Conservation (phyloP, 371 early-diverging fungal genomes). For the Mortierella sp. region DNA sequence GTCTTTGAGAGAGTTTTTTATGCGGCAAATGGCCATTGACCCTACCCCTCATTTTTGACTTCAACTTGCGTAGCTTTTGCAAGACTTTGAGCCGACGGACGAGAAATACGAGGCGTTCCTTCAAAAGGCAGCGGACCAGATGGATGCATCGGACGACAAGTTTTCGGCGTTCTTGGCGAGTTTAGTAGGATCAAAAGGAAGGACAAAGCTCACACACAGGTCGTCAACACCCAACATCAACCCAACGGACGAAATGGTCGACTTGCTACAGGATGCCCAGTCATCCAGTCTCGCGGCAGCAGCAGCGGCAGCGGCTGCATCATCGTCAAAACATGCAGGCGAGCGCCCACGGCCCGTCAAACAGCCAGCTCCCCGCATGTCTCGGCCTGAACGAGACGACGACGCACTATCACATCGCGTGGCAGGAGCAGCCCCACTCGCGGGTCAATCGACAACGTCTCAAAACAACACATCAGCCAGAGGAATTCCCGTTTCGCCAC, state of each 20-base stretch:
- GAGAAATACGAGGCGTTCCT: conserved; percentile 47
- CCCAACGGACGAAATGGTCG: conserved; percentile 53
- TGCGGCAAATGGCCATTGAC: not conserved
- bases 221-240: conserved; percentile 56
- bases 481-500: conserved; percentile 4
- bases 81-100: conserved; percentile 48
- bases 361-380: conserved; percentile 5
- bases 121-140: conserved; percentile 48
- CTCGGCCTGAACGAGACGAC: conserved; percentile 36
- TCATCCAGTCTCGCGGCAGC: conserved; percentile 25
- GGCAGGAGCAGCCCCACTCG: conserved; percentile 2
- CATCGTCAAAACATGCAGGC: not conserved
- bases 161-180: conserved; percentile 38
- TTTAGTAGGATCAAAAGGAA: conserved; percentile 21
- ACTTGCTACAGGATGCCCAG: conserved; percentile 52
- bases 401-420: conserved; percentile 20
- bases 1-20: not conserved
- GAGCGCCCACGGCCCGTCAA: conserved; percentile 5
- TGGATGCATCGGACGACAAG: conserved; percentile 28
- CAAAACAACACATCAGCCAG: not conserved
- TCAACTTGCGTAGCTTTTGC: conserved; percentile 22
- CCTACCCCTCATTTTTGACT: not conserved
- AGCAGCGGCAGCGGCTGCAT: not conserved
- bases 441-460: not conserved
- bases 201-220: conserved; percentile 25